A percentile compares a stretch with the other conserved stretches of the same genome.
These are phyloP conservation scores for Russula emetica DNA, from an alignment of 768 basidiomycete species.

Conservation along the genomic window DNA sequence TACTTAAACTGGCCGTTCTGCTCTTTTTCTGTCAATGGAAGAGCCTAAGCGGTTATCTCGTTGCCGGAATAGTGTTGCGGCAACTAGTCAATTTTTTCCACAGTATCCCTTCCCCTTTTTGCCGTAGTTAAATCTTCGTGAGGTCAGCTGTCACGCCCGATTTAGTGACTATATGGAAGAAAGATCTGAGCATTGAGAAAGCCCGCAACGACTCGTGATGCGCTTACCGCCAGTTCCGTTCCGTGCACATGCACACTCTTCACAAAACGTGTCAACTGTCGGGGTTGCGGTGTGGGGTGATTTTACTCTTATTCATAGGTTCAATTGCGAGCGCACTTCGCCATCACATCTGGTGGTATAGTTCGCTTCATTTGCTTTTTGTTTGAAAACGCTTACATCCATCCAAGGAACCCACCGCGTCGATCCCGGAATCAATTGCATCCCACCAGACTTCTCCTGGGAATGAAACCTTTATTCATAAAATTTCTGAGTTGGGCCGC, in stretches of 20 bases:
- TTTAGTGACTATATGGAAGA: not conserved
- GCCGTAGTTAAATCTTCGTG: not conserved
- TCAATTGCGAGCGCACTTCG: not conserved
- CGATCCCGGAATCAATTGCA: slow-evolving; percentile 16
- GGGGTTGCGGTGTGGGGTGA: not conserved
- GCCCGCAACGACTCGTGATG: not conserved
- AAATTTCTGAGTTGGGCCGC: not conserved
- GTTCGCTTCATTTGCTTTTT: slow-evolving; percentile 8
- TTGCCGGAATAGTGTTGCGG: slow-evolving; percentile 2
- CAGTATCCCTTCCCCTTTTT: not conserved
- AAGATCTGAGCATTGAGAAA: not conserved
- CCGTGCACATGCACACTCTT: not conserved
- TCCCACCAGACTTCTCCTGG: not conserved
- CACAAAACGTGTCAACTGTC: not conserved
- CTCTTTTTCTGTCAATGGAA: not conserved
- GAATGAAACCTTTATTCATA: not conserved
- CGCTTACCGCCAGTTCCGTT: not conserved
- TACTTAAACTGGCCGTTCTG: not conserved
- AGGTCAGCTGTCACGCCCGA: not conserved
- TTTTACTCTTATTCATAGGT: not conserved
- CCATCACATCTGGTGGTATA: not conserved
- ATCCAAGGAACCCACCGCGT: not conserved
- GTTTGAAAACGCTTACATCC: not conserved
- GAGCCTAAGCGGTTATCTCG: not conserved
- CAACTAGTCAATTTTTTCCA: not conserved